These are phyloP conservation scores for Polymyxa betae DNA, from an alignment of 208 protist genomes.

Conservation along the genomic window DNA sequence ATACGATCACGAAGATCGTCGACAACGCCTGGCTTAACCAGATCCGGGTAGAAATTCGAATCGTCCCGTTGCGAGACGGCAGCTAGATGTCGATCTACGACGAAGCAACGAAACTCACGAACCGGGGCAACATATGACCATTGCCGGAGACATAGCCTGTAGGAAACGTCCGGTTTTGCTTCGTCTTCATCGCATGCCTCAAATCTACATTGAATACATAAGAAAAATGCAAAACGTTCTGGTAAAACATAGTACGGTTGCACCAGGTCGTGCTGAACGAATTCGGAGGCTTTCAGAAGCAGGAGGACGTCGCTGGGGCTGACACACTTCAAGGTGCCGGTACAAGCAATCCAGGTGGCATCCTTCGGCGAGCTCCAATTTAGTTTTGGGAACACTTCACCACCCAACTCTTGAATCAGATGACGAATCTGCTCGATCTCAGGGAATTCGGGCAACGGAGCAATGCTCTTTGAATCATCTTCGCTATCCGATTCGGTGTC, in stretches of 20 bases:
- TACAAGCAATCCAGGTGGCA: constrained; percentile 32
- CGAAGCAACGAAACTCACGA: constrained; percentile 49
- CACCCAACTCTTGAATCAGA: constrained; percentile 9
- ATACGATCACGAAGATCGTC: not conserved
- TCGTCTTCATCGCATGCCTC: constrained; percentile 43
- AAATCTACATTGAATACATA: not conserved
- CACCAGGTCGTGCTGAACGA: constrained; percentile 40
- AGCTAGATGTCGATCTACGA: not conserved
- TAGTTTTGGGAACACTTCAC: constrained; percentile 18
- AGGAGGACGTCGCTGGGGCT: constrained; percentile 30
- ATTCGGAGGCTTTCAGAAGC: constrained; percentile 46
- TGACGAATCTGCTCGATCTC: not conserved
- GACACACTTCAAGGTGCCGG: constrained; percentile 31
- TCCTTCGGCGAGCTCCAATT: constrained; percentile 19
- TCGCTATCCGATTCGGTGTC: not conserved
- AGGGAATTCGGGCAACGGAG: not conserved
- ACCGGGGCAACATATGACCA: not conserved
- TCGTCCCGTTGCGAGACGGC: constrained; percentile 23
- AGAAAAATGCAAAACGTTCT: not conserved
- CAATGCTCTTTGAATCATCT: not conserved
- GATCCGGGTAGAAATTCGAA: not conserved
- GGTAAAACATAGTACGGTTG: not conserved
- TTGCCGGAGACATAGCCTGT: constrained; percentile 28
- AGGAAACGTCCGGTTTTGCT: not conserved
- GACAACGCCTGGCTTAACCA: not conserved